Percentiles rank a stretch among this genome's conserved stretches.
Conservation (phyloP, 495 filamentous ascomycete species). For the Hypoxylon intermedium region DNA sequence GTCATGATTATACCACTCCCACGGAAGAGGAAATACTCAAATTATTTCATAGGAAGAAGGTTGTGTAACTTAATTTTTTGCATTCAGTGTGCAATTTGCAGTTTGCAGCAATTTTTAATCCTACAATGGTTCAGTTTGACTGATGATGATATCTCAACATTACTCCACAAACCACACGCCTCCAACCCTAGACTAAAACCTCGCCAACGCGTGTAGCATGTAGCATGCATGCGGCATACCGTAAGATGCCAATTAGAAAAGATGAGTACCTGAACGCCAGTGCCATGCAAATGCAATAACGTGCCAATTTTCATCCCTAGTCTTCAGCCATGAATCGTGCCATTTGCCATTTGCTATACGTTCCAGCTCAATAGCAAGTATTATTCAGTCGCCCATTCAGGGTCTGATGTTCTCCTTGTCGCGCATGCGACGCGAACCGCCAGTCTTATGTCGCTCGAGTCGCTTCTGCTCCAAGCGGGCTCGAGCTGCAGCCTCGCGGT, state of each 20-base stretch:
- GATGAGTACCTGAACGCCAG: constrained; percentile 1
- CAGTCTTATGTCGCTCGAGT: constrained; percentile 37
- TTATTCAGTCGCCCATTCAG: constrained; percentile 6
- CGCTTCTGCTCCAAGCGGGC: constrained; percentile 66
- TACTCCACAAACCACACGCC: too few relatives aligned
- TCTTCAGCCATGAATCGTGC: background rate
- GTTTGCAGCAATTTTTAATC: too few relatives aligned
- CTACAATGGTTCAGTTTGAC: too few relatives aligned
- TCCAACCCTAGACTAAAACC: too few relatives aligned
- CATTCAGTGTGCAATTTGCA: too few relatives aligned
- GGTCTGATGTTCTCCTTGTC: constrained; percentile 57
- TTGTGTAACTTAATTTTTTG: too few relatives aligned
- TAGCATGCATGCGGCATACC: too few relatives aligned
- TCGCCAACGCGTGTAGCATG: too few relatives aligned
- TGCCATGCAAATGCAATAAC: constrained; percentile 26
- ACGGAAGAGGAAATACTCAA: background rate
- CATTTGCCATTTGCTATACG: background rate
- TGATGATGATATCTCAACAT: too few relatives aligned
- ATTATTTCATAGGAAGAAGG: background rate
- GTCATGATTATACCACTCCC: constrained; percentile 7
- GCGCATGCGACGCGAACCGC: constrained; percentile 25
- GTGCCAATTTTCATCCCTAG: constrained; percentile 5
- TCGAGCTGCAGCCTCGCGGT: constrained; percentile 67
- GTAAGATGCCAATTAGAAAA: too few relatives aligned
- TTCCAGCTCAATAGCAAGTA: background rate